Evolutionary conservation across 208 protist species (phyloP), one percentile per base, ranked within the genome.

Genomic region (Trypanosoma conorhini): DNA sequence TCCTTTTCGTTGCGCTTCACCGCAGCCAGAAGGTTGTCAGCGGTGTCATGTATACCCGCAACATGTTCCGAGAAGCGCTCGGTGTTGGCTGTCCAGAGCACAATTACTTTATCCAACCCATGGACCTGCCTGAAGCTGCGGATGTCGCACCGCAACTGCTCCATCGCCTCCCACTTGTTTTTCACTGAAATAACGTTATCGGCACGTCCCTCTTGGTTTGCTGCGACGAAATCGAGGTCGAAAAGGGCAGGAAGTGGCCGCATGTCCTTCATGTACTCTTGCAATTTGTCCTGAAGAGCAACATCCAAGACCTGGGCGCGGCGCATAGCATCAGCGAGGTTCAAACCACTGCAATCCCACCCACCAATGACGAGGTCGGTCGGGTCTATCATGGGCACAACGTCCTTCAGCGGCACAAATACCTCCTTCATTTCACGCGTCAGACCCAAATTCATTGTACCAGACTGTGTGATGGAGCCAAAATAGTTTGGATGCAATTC

Each of bases 71-170:
- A 85, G 85, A 99, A 99, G 48, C 98, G 84, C 86, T 99, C 98
- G 48, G 99, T 99, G 77, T 98, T 99, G 26, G 98, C 99, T 40
- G 98, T 98, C 98, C 99, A 99, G 15, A 99, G 82, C 31, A 99
- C 91, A 46, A 99, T 87, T 13, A 99, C 93, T 74, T 97, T 97
- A 67, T 99, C 98, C 21, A 99, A 81, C 42, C 15, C 42, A 46
- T 99, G 94, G 10, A 67, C 13, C 30, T 80, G 63, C 80, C 94
- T 96, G 72, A 96, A 95, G 33, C 88, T 54, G 33, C 96, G 80
- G 71, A 99, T 99, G 80, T 99, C 96, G 24, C 70, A 28, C 60
- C 98, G 84, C 57, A 99, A 82, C 67, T 94, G 71, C 67, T 98
- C 96, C 68, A 99, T 61, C 22, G 97, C 87, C 60, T 98, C 98